Evolutionary conservation across 2,329 filamentous ascomycete species (phyloP).

Genomic region (Diaporthe destruens): DNA sequence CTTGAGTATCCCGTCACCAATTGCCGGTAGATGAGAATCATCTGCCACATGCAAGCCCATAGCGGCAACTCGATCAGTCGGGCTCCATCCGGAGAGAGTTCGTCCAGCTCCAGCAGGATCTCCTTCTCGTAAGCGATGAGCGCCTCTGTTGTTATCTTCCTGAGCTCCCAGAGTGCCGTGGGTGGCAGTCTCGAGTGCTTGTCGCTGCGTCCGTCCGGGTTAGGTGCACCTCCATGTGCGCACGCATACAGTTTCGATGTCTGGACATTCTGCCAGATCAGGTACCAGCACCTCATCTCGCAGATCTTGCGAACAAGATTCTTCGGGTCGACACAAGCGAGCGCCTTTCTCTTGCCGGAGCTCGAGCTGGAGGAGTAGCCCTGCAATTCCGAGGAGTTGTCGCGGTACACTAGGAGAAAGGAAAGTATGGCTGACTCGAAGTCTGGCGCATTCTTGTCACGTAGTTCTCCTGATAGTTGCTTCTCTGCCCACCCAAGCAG

Average conservation of each 20-base stretch:
- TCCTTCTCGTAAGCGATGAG: conserved; percentile 27
- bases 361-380: not conserved
- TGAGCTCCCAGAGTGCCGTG: conserved; percentile 23
- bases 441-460: not conserved
- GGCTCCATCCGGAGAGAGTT: not conserved
- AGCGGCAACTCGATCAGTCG: conserved; percentile 7
- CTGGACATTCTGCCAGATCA: conserved; percentile 39
- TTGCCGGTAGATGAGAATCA: conserved; percentile 38
- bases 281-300: conserved; percentile 37
- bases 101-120: conserved; percentile 31
- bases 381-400: not conserved
- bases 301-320: conserved; percentile 14
- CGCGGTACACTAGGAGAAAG: conserved; percentile 26
- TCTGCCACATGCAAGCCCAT: conserved; percentile 40
- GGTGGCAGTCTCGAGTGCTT: not conserved
- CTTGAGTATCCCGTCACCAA: conserved; percentile 40
- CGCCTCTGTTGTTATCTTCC: conserved; percentile 1
- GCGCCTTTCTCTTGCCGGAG: not conserved
- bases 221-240: not conserved
- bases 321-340: not conserved
- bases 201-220: too few species aligned
- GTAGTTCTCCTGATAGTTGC: conserved; percentile 21
- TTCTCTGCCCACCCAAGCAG: conserved; percentile 31
- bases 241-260: conserved; percentile 3
- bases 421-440: conserved; percentile 33